A percentile compares a stretch with the other conserved stretches of the same genome.
Evolutionary conservation across 1,284 basidiomycete species (phyloP).

Genomic region (Stygiomarasmius scandens): DNA sequence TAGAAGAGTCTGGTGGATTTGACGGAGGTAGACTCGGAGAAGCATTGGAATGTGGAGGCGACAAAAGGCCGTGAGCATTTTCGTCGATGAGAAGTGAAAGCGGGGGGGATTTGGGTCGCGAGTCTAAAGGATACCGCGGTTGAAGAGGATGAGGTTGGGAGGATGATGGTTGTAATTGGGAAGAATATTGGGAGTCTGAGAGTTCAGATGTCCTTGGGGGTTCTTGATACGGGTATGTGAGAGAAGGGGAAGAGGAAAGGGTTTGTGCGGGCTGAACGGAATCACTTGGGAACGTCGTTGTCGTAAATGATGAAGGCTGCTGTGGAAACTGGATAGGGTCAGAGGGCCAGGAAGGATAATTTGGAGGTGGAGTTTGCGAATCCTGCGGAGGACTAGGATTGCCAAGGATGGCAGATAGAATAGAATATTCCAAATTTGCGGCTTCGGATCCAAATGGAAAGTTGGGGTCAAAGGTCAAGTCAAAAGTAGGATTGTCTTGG

Average conservation of each 20-base stretch:
- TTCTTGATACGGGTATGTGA: conserved; percentile 50
- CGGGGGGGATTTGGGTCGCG: conserved; percentile 41
- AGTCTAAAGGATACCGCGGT: conserved; percentile 52
- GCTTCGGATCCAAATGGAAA: conserved; percentile 83
- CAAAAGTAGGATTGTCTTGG: conserved; percentile 63
- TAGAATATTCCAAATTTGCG: conserved; percentile 90
- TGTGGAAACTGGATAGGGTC: conserved; percentile 46
- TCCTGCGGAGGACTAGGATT: conserved; percentile 70
- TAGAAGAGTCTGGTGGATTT: conserved; percentile 25
- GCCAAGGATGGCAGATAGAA: conserved; percentile 87
- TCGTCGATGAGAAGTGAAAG: conserved; percentile 38
- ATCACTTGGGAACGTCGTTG: conserved; percentile 41
- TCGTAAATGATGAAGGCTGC: conserved; percentile 32
- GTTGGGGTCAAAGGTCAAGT: conserved; percentile 61
- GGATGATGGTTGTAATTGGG: conserved; percentile 32
- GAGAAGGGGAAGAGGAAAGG: conserved; percentile 34
- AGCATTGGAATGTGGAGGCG: conserved; percentile 45
- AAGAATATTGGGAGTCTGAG: conserved; percentile 30
- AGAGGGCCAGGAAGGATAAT: conserved; percentile 46
- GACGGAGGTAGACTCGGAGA: conserved; percentile 37
- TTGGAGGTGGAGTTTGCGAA: conserved; percentile 41
- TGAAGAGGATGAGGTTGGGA: conserved; percentile 44
- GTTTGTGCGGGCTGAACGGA: conserved; percentile 26
- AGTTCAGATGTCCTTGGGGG: conserved; percentile 32
- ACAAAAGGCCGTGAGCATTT: conserved; percentile 36